Base-by-base conservation (phyloP, 495 filamentous ascomycete species). In the Halenospora varia region DNA sequence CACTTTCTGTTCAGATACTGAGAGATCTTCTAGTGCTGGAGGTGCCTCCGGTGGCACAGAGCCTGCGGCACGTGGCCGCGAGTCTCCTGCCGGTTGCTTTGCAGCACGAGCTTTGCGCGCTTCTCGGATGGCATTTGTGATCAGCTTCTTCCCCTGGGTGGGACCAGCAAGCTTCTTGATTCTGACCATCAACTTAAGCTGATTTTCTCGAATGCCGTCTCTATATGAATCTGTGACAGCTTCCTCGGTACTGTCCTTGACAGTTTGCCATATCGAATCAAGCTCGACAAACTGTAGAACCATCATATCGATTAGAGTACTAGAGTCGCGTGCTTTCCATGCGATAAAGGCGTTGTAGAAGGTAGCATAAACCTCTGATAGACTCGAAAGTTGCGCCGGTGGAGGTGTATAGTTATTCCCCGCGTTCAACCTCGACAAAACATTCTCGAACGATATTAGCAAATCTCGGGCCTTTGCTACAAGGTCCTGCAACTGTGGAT, bases 241-340 rank as follows among this genome's bases (percentile, higher is more conserved):
- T n/a, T 86, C 89, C 40, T 88, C 86, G 18, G 81, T 86, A 60
- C 93, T 89, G 68, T 95, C 84, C 63, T 97, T 97, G 66, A 97
- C 93, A 9, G 89, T 92, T 67, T 96, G 91, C 86, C 91, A 96
- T 26, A 98, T 98, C 22, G 91, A 83, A 68, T 98, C 94, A 17
- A 98, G 75, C 68, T 96, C 93, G 25, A 96, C 88, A 68, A 96
- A 97, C 68, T 96, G 92, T 46, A 92, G 86, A 22, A 97, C 78
- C 94, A 98, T 97, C 51, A 93, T 90, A 60, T 95, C 89, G 55
- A 97, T 87, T 26, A 98, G 72, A 2, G 90, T 88, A 46, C 84
- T 87, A 0, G 93, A 94, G 69, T 98, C 94, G 52, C 91, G 84
- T 9, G 90, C 82, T 69, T 97, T 96, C 94, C 94, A 98, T 10